Conservation (phyloP, 2,329 filamentous ascomycete genomes). For the Scytalidium lignicola region DNA sequence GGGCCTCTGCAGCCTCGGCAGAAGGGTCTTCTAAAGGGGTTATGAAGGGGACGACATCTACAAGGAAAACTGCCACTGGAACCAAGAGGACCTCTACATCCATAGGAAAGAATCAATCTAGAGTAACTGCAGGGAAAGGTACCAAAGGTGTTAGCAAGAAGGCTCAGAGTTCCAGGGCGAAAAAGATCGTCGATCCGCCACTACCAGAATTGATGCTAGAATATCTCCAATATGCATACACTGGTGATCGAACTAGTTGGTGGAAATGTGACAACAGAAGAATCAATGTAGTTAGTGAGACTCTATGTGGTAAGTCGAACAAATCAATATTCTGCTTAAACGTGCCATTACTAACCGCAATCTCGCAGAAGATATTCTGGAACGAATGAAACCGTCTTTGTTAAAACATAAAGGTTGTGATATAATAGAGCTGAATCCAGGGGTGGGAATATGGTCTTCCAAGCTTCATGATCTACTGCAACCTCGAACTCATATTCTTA, state of each 20-base stretch:
- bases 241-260: not conserved
- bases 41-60: not conserved
- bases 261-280: slow-evolving; percentile 32
- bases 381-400: slow-evolving; percentile 65
- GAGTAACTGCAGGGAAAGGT: too few species aligned
- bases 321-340: not conserved
- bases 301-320: slow-evolving; percentile 37
- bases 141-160: not conserved
- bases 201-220: not conserved
- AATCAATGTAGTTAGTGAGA: slow-evolving; percentile 48
- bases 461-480: slow-evolving; percentile 70
- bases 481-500: slow-evolving; percentile 75
- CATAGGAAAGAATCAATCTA: too few species aligned
- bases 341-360: not conserved
- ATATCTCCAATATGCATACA: slow-evolving; percentile 7
- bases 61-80: not conserved
- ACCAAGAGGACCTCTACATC: too few species aligned
- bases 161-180: not conserved
- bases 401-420: slow-evolving; percentile 71
- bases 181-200: not conserved
- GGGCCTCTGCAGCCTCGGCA: too few species aligned
- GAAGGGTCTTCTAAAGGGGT: too few species aligned
- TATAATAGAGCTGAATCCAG: slow-evolving; percentile 82
- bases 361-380: slow-evolving; percentile 35
- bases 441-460: slow-evolving; percentile 70